These are phyloP conservation scores for Schwanniomyces pseudopolymorphus DNA, from an alignment of 805 yeast species.

Conservation along the genomic window DNA sequence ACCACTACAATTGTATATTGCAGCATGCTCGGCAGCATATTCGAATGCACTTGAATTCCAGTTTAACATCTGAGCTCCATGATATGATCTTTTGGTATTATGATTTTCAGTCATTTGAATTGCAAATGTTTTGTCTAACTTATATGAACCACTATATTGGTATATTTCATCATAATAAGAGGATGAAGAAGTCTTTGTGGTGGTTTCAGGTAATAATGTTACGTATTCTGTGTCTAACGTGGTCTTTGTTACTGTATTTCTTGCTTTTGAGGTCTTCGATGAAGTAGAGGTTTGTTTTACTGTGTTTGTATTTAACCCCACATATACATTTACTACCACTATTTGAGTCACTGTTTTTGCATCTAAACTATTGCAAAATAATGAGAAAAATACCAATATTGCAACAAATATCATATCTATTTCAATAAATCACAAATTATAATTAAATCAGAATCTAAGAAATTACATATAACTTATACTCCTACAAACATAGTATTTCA, in stretches of 20 bases:
- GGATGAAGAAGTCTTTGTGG: not conserved
- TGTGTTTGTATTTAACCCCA: not conserved
- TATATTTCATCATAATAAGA: constrained; percentile 1
- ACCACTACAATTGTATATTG: constrained; percentile 34
- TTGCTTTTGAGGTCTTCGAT: not conserved
- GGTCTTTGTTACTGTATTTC: not conserved
- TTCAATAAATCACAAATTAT: no score
- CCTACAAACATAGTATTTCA: no score
- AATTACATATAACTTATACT: not conserved
- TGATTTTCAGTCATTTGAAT: constrained; percentile 22
- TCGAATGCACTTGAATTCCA: constrained; percentile 32
- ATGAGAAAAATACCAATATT: not conserved
- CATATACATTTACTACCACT: constrained; percentile 2
- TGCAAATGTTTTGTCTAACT: constrained; percentile 16
- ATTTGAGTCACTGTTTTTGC: constrained; percentile 2
- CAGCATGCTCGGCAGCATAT: constrained; percentile 33
- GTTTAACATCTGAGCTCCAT: constrained; percentile 24
- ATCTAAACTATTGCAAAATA: not conserved
- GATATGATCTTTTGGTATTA: constrained; percentile 29
- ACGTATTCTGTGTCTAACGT: not conserved
- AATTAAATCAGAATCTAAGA: not conserved
- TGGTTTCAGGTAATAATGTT: not conserved
- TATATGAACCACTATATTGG: constrained; percentile 7
- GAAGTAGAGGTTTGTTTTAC: not conserved
- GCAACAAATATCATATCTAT: not conserved